A percentile compares a stretch with the other conserved stretches of the same genome.
Conservation (phyloP, 345 rosid species). For the Hibiscus trionum region DNA sequence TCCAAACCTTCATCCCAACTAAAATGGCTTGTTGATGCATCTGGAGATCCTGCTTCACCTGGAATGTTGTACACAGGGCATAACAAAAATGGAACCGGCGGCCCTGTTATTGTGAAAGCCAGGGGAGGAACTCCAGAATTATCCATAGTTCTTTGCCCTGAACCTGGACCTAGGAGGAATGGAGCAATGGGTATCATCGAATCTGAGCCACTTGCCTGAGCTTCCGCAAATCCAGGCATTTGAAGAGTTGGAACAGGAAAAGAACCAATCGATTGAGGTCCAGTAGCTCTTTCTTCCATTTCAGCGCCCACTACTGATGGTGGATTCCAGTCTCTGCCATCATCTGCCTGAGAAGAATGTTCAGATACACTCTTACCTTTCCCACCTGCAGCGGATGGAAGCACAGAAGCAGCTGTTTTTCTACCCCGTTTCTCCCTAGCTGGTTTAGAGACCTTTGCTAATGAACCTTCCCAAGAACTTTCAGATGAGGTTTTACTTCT, state of each 20-base stretch:
- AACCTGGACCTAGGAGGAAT: constrained; percentile 48
- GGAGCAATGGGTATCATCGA: constrained; percentile 53
- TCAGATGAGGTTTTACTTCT: constrained; percentile 82
- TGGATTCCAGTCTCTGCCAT: constrained; percentile 50
- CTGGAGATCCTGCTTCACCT: constrained; percentile 43
- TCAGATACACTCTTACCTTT: constrained; percentile 64
- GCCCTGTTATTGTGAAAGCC: constrained; percentile 69
- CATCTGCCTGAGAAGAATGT: constrained; percentile 58
- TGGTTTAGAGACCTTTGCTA: constrained; percentile 47
- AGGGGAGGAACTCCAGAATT: constrained; percentile 43
- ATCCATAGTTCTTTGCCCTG: constrained; percentile 52
- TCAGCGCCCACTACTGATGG: constrained; percentile 33
- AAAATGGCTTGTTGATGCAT: constrained; percentile 48
- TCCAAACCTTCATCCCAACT: constrained; percentile 47
- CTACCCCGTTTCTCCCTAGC: constrained; percentile 60
- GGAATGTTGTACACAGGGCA: constrained; percentile 50
- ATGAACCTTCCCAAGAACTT: constrained; percentile 84
- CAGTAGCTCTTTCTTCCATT: constrained; percentile 41
- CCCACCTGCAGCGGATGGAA: constrained; percentile 35
- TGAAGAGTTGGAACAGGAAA: constrained; percentile 52
- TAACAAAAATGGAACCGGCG: constrained; percentile 75
- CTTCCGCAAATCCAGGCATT: constrained; percentile 52
- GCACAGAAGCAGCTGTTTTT: constrained; percentile 41
- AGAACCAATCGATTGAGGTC: constrained; percentile 36
- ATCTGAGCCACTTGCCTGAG: constrained; percentile 62